A percentile compares a stretch with the other conserved stretches of the same genome.
Conservation (phyloP, 2,329 filamentous ascomycete species). For the Tothia fuscella region DNA sequence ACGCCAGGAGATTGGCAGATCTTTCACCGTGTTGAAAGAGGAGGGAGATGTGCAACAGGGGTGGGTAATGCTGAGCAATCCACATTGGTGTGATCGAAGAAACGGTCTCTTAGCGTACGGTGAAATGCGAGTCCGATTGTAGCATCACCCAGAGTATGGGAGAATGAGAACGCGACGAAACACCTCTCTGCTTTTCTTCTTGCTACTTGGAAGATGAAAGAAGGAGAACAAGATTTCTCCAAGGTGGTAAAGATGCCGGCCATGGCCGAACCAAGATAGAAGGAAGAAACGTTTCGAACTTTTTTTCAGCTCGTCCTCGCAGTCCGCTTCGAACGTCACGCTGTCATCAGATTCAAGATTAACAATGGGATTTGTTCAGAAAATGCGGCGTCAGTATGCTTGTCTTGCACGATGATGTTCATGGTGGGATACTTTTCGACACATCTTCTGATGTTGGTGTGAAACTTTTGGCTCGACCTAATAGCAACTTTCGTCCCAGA, state of each 20-base stretch:
- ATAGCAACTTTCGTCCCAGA: neutral
- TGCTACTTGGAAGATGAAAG: neutral
- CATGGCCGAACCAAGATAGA: neutral
- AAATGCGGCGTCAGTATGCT: neutral
- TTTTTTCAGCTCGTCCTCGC: too few relatives aligned
- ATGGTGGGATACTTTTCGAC: neutral
- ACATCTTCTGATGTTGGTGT: neutral
- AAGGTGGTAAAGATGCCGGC: neutral
- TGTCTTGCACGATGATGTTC: neutral
- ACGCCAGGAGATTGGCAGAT: neutral
- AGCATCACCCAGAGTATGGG: neutral
- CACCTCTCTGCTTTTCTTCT: neutral
- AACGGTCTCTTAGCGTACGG: neutral
- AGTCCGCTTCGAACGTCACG: too few relatives aligned
- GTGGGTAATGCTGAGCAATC: neutral
- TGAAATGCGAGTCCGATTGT: neutral
- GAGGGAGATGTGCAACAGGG: neutral
- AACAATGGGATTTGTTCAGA: neutral
- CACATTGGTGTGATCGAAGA: neutral
- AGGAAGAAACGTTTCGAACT: neutral
- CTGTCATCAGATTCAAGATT: neutral
- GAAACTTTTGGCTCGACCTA: neutral
- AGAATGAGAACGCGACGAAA: neutral
- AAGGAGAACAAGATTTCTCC: neutral
- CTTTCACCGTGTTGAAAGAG: neutral